A percentile compares a stretch with the other conserved stretches of the same genome.
phyloP scores from a whole-genome alignment of 495 filamentous ascomycete genomes.

The Immersiella caudata region DNA sequence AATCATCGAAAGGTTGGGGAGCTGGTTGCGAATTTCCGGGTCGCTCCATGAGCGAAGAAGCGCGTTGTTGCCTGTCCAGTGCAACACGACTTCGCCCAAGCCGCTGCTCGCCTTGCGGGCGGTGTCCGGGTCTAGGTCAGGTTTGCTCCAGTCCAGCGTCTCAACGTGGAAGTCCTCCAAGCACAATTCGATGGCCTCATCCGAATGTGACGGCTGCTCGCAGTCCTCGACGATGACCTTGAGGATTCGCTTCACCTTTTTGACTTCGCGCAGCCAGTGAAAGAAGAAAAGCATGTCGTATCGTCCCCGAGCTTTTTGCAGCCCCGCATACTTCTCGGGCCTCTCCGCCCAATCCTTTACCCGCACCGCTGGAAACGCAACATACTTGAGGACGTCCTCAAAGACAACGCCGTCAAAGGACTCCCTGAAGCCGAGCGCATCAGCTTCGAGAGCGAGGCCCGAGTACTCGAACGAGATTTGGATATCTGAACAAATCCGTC shows the following conservation, averaged over 20 bases:
- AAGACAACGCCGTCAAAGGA: not conserved
- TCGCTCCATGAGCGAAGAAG: constrained; percentile 32
- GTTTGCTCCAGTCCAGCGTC: constrained; percentile 4
- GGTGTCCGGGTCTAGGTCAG: not conserved
- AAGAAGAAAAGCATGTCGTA: constrained; percentile 11
- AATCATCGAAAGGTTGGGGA: not conserved
- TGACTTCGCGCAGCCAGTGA: not conserved
- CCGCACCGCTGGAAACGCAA: not conserved
- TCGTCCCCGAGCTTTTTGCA: not conserved
- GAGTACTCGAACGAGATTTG: constrained; percentile 8
- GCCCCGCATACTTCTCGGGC: not conserved
- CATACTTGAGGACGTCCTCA: constrained; percentile 3
- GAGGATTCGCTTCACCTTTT: not conserved
- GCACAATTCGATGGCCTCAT: not conserved
- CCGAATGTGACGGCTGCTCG: not conserved
- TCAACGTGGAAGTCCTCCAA: not conserved
- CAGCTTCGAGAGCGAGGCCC: constrained; percentile 5
- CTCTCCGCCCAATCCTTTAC: not conserved
- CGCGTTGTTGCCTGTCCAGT: constrained; percentile 32
- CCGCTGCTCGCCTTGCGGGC: not conserved
- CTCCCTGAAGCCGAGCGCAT: not conserved
- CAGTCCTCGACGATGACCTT: not conserved
- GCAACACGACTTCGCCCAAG: not conserved
- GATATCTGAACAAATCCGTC: not conserved
- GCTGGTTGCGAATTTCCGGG: not conserved